Evolutionary conservation across 208 protist genomes (phyloP).

Genomic region (Wallacemonas collosoma): DNA sequence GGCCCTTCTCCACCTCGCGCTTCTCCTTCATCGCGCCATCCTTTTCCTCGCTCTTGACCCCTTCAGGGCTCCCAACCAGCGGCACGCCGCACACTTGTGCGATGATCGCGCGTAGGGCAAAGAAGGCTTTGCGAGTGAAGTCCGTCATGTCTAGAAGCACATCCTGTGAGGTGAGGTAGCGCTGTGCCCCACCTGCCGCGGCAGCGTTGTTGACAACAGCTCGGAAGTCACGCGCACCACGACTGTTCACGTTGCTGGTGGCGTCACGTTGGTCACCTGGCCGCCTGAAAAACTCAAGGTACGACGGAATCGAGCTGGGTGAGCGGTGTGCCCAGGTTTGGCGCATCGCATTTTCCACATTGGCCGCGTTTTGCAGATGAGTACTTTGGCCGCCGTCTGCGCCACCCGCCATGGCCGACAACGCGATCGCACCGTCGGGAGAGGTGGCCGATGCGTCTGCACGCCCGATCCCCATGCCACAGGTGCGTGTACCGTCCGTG

Average conservation of each 20-base stretch:
- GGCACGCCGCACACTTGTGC: slow-evolving; percentile 36
- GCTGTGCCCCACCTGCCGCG: neutral
- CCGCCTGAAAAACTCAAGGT: slow-evolving; percentile 24
- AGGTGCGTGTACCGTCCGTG: slow-evolving; percentile 1
- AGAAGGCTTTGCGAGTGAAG: slow-evolving; percentile 64
- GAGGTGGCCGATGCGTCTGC: no score
- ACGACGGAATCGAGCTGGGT: slow-evolving; percentile 11
- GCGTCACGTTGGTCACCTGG: neutral
- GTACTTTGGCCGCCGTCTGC: neutral
- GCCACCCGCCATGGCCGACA: neutral
- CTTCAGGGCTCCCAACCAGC: slow-evolving; percentile 1
- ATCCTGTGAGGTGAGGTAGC: slow-evolving; percentile 45
- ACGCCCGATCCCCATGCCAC: neutral
- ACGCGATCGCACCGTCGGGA: no score
- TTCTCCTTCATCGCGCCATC: neutral
- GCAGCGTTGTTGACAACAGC: slow-evolving; percentile 6
- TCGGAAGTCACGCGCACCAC: neutral
- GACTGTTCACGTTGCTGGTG: neutral
- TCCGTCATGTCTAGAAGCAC: slow-evolving; percentile 74
- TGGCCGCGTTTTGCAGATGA: neutral
- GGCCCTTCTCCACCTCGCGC: no score
- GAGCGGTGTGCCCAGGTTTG: slow-evolving; percentile 1
- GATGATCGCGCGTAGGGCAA: slow-evolving; percentile 51
- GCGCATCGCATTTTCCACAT: neutral
- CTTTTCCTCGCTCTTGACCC: slow-evolving; percentile 3